Evolutionary conservation across 2,329 filamentous ascomycete species (phyloP).

Genomic region (Dothideomycetidae sp.): DNA sequence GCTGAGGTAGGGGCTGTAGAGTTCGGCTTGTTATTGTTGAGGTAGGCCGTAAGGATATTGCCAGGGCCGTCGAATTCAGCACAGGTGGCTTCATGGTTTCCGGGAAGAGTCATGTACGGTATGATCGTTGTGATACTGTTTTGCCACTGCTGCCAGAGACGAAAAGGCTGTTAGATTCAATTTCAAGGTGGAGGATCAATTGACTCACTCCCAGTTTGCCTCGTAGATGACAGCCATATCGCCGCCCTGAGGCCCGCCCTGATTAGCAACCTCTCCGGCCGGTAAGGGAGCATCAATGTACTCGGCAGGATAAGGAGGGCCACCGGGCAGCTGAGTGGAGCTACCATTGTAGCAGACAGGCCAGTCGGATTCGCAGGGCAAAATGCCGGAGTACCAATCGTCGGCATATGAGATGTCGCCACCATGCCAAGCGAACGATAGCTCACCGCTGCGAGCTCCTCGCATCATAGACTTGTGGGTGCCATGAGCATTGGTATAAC

Average conservation of each 20-base stretch:
- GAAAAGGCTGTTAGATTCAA: too few species aligned
- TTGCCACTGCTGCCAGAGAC: slow-evolving; percentile 39
- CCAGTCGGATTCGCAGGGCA: slow-evolving; percentile 34
- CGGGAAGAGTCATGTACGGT: slow-evolving; percentile 37
- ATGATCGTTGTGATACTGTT: slow-evolving; percentile 29
- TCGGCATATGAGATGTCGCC: slow-evolving; percentile 39
- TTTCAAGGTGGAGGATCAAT: too few species aligned
- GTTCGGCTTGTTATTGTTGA: slow-evolving; percentile 32
- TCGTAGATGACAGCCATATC: slow-evolving; percentile 38
- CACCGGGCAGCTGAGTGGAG: slow-evolving; percentile 27
- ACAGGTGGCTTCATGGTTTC: slow-evolving; percentile 38
- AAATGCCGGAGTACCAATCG: slow-evolving; percentile 38
- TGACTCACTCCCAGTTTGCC: too few species aligned
- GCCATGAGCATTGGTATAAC: slow-evolving; percentile 38
- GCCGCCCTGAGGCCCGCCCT: slow-evolving; percentile 34
- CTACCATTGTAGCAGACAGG: slow-evolving; percentile 40
- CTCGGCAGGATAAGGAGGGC: slow-evolving; percentile 24
- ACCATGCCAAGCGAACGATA: slow-evolving; percentile 39
- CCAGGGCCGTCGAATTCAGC: slow-evolving; percentile 35
- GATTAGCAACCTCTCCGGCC: slow-evolving; percentile 30
- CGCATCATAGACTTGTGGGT: slow-evolving; percentile 32
- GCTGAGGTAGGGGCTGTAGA: slow-evolving; percentile 20
- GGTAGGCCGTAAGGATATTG: slow-evolving; percentile 33
- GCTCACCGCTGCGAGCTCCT: slow-evolving; percentile 28
- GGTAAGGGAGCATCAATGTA: slow-evolving; percentile 32